Base-by-base conservation (phyloP, 805 yeast species). In the Candida ponderosae region DNA sequence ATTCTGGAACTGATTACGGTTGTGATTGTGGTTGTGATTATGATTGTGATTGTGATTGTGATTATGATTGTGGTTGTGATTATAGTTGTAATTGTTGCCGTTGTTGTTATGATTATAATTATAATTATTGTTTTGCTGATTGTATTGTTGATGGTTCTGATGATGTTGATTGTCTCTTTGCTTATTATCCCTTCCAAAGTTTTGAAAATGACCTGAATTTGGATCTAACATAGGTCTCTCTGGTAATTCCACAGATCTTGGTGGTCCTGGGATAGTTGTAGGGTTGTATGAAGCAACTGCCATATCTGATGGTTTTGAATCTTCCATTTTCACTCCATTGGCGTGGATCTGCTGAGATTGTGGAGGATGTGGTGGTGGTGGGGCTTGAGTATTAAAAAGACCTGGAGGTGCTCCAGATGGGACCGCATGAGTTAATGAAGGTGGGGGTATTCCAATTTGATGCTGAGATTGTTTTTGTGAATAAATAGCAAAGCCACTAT, bases 131-230 rank as follows among this genome's bases (percentile, higher is more conserved):
- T 18, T 24, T 19, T n/a, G 14, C 14, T 31, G 23, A 6, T 16
- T 29, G 31, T 14, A 29, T 15, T 29, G 14, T 5, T 11, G 13
- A 13, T 30, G 20, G 11, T 18, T 17, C 17, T 5, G 18, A 15
- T n/a, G 6, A 29, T 29, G 14, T 18, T 17, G 18, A 8, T 16
- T 7, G 20, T 18, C 23, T 32, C 18, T 35, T n/a, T n/a, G n/a
- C 24, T 17, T 29, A 32, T 10, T 37, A 35, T 15, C 26, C 16
- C 16, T 32, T 20, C 14, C 31, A n/a, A 31, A 32, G 41, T 23
- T 29, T 31, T 27, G 24, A 16, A 24, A 18, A 10, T 32, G 31
- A 24, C 24, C 28, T 16, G 33, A 32, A 13, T 23, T 36, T 6
- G 29, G 32, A 16, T 27, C 19, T 24, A n/a, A n/a, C n/a, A n/a